Conservation (phyloP, 495 filamentous ascomycete genomes). For the Penicillium herquei region DNA sequence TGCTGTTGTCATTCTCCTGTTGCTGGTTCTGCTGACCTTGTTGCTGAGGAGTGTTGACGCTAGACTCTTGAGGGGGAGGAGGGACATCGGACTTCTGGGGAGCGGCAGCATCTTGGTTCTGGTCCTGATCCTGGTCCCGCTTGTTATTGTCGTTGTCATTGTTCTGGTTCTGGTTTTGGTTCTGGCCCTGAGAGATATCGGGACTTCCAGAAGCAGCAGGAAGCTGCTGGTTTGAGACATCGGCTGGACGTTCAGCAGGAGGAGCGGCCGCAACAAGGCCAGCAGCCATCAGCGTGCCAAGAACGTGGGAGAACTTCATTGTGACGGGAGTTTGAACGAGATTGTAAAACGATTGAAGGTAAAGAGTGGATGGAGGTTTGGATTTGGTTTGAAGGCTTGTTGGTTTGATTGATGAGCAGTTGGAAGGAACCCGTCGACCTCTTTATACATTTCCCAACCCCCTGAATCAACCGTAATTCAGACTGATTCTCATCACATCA, state of each 20-base stretch:
- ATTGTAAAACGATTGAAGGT: neutral
- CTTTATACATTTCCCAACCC: neutral
- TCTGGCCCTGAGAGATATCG: too few species aligned
- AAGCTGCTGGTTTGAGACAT: slow-evolving; percentile 3
- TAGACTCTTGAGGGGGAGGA: neutral
- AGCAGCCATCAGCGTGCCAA: slow-evolving; percentile 17
- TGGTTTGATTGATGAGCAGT: neutral
- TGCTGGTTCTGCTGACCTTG: too few species aligned
- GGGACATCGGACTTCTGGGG: neutral
- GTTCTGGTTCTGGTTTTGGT: neutral
- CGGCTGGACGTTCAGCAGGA: slow-evolving; percentile 12
- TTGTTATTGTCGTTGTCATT: slow-evolving; percentile 11
- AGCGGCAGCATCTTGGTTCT: neutral
- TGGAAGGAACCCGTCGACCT: neutral
- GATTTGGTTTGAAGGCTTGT: neutral
- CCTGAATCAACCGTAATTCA: neutral
- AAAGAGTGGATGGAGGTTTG: neutral
- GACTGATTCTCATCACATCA: neutral
- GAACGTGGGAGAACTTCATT: slow-evolving; percentile 16
- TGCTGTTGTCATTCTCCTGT: neutral
- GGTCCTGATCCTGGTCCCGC: neutral
- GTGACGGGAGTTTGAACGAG: neutral
- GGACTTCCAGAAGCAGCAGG: too few species aligned
- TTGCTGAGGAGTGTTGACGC: too few species aligned
- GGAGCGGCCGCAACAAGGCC: slow-evolving; percentile 19